Base-by-base conservation (phyloP, 805 yeast genomes). In the Saccharomycopsis olivae region DNA sequence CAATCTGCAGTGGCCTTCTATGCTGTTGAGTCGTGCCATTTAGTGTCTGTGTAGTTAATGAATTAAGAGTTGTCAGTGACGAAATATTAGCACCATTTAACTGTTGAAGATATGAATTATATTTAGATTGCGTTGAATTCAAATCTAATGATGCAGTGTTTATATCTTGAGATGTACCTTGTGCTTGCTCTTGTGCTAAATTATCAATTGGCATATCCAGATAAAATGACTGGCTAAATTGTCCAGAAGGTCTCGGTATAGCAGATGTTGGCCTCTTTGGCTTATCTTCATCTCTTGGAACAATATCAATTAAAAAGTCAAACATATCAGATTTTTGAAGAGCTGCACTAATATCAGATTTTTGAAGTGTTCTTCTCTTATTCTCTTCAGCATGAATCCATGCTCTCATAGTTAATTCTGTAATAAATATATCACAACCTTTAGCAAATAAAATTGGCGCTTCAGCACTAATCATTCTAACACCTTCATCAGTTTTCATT, bases 381-480 rank as follows among this genome's bases (percentile, higher is more conserved):
- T 85, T 85, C 53, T 86, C 96, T 59, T 92, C 97, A 2, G 97
- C 96, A 53, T 88, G 96, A 47, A 92, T 86, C 98, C 98, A 92
- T 5, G 98, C 96, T 43, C 99, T 69, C 96, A 92, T 88, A 11
- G 99, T 88, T 40, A 92, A 65, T 58, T 92, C 99, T 1, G 98
- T 88, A 51, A 92, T 89, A 60, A 92, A 92, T 27, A 92, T 78
- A 57, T 92, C 99, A 61, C 98, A 92, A 1, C 97, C 97, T 59
- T 92, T 92, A 35, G 98, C 97, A 64, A 92, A 92, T 45, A 92
- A 61, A 25, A 92, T 87, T 2, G 99, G 98, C 1, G 97, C 97
- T 62, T 92, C 99, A 2, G 98, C 97, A 48, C 92, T 77, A 42
- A 92, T 92, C 99, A 92, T 92, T 49, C 87, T 74, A 29, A 92